Evolutionary conservation across 1,139 yeast species (phyloP).

Genomic region (Eremothecium sinecaudum): DNA sequence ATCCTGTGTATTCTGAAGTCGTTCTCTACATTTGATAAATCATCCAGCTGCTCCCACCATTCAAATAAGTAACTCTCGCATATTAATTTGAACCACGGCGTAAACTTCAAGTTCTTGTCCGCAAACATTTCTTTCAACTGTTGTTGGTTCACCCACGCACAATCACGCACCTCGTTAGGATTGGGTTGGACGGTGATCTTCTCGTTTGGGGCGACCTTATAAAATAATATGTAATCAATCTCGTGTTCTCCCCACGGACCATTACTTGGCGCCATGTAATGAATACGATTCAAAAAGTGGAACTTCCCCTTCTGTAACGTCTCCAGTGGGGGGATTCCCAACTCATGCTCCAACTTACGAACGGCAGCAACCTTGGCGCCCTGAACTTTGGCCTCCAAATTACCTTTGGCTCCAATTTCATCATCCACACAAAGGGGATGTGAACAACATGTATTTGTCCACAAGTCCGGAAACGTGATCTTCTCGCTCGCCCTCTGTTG

Average conservation of each 20-base stretch:
- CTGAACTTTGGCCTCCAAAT: constrained; percentile 48
- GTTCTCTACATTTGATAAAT: constrained; percentile 30
- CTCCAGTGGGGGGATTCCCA: constrained; percentile 73
- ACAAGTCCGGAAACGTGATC: constrained; percentile 89
- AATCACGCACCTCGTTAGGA: constrained; percentile 78
- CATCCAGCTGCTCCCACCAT: constrained; percentile 82
- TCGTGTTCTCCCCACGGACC: constrained; percentile 98
- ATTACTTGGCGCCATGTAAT: constrained; percentile 76
- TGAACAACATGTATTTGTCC: constrained; percentile 99
- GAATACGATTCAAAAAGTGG: constrained; percentile 84
- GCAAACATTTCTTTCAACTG: constrained; percentile 70
- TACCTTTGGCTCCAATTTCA: constrained; percentile 55
- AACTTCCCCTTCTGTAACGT: constrained; percentile 35
- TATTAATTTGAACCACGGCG: constrained; percentile 97
- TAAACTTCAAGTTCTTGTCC: constrained; percentile 55
- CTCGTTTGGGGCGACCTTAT: constrained; percentile 50
- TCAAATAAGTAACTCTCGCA: constrained; percentile 83
- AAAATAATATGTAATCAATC: constrained; percentile 84
- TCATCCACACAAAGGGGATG: constrained; percentile 82
- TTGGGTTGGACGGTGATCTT: constrained; percentile 40
- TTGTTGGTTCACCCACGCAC: constrained; percentile 57
- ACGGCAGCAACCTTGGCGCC: constrained; percentile 89
- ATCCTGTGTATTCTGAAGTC: constrained; percentile 29
- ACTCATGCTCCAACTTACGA: constrained; percentile 83
- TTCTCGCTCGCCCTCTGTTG: constrained; percentile 95